These are phyloP conservation scores for Polyporus tsugae DNA, from an alignment of 1,284 basidiomycete genomes.

Conservation along the genomic window DNA sequence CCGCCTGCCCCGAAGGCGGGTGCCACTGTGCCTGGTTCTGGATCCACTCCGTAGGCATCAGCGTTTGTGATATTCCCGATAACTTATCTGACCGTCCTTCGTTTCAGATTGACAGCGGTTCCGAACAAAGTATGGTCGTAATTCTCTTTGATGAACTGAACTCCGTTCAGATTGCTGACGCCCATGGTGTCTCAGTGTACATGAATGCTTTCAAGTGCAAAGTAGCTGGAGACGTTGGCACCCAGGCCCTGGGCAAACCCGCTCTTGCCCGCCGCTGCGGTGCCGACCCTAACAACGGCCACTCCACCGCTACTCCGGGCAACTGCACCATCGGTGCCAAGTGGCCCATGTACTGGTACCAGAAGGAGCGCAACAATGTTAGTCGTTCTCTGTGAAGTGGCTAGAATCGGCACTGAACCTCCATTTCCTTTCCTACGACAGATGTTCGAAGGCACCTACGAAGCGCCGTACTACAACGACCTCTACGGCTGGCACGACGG, in stretches of 20 bases:
- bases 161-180: neutral
- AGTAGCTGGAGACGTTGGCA: constrained; percentile 62
- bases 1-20: constrained; percentile 68
- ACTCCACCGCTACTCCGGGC: constrained; percentile 50
- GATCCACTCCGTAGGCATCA: constrained; percentile 61
- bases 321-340: constrained; percentile 78
- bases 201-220: constrained; percentile 82
- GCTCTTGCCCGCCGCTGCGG: constrained; percentile 51
- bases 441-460: constrained; percentile 63
- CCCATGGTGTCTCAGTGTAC: constrained; percentile 54
- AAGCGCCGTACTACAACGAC: constrained; percentile 64
- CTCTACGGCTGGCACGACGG: constrained; percentile 66
- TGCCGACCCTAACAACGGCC: constrained; percentile 50
- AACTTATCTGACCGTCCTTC: neutral
- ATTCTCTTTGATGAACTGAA: neutral
- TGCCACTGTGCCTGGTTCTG: constrained; percentile 81
- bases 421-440: constrained; percentile 32
- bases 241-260: constrained; percentile 57
- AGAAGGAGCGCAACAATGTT: constrained; percentile 66
- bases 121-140: constrained; percentile 54
- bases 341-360: constrained; percentile 72
- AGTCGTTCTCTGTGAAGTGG: neutral
- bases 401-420: neutral
- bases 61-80: neutral
- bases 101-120: constrained; percentile 49